Percentiles rank a stretch among this genome's conserved stretches.
phyloP scores from a whole-genome alignment of 306 rosid species.

The Vigna angularis region DNA sequence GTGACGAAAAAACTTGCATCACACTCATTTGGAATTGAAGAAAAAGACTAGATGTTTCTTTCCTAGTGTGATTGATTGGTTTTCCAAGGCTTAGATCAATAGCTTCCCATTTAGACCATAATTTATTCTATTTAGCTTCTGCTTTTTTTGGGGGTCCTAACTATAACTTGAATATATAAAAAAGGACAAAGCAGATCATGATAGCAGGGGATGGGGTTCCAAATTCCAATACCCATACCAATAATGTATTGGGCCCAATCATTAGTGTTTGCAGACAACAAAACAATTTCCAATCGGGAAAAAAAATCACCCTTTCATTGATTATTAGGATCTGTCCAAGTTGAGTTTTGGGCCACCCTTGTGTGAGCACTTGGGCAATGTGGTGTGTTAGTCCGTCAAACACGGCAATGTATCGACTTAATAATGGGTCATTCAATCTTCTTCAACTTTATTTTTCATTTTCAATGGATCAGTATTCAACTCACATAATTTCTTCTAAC shows the following conservation, averaged over 20 bases:
- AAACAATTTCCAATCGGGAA: neutral
- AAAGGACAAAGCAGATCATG: slow-evolving; percentile 6
- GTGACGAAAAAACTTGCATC: neutral
- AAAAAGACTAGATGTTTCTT: neutral
- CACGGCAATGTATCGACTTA: no score
- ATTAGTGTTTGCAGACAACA: neutral
- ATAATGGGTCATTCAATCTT: neutral
- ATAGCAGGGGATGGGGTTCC: slow-evolving; percentile 21
- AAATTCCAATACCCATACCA: slow-evolving; percentile 1
- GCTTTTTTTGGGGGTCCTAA: neutral
- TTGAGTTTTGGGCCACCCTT: slow-evolving; percentile 34
- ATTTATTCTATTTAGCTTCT: slow-evolving; percentile 3
- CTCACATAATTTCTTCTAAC: neutral
- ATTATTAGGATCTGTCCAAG: slow-evolving; percentile 18
- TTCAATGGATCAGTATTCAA: slow-evolving; percentile 3
- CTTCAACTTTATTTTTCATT: neutral
- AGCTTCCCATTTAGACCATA: slow-evolving; percentile 27
- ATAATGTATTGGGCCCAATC: slow-evolving; percentile 25
- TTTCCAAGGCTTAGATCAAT: slow-evolving; percentile 1
- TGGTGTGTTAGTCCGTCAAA: no score
- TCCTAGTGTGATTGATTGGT: slow-evolving; percentile 7
- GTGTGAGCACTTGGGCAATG: neutral
- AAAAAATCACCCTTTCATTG: neutral
- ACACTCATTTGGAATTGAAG: slow-evolving; percentile 4
- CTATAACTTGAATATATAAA: neutral